phyloP scores from a whole-genome alignment of 768 basidiomycete genomes.

The Naganishia randhawae region DNA sequence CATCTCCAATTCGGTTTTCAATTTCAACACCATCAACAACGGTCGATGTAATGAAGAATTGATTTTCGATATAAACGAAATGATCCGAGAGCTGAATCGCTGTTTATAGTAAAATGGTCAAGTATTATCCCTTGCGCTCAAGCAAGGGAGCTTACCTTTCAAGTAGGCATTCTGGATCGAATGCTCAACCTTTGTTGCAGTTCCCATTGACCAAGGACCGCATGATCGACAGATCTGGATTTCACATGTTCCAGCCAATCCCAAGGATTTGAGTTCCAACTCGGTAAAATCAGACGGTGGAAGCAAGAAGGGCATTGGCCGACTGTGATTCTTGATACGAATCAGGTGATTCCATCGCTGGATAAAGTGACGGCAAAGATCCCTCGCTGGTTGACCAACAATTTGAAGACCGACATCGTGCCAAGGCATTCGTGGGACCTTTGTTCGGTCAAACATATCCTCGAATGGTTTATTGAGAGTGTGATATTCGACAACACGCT shows the following conservation, averaged over 20 bases:
- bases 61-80: slow-evolving; percentile 90
- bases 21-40: slow-evolving; percentile 76
- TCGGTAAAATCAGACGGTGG: slow-evolving; percentile 89
- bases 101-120: slow-evolving; percentile 41
- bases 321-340: slow-evolving; percentile 93
- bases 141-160: slow-evolving; percentile 59
- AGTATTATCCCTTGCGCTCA: background rate
- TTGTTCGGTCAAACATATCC: slow-evolving; percentile 89
- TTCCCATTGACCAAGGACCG: slow-evolving; percentile 95
- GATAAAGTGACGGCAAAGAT: slow-evolving; percentile 88
- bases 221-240: slow-evolving; percentile 93
- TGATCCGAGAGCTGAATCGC: slow-evolving; percentile 91
- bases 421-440: slow-evolving; percentile 95
- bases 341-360: slow-evolving; percentile 93
- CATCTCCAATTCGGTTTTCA: slow-evolving; percentile 92
- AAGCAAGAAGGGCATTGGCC: slow-evolving; percentile 83
- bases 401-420: slow-evolving; percentile 96
- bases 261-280: slow-evolving; percentile 69
- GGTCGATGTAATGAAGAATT: slow-evolving; percentile 60
- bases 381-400: slow-evolving; percentile 91
- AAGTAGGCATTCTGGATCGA: slow-evolving; percentile 94
- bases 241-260: slow-evolving; percentile 92
- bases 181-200: slow-evolving; percentile 73
- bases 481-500: slow-evolving; percentile 79
- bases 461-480: slow-evolving; percentile 82